Evolutionary conservation across 306 rosid species (phyloP).

Genomic region (Vigna reflexopilosa): DNA sequence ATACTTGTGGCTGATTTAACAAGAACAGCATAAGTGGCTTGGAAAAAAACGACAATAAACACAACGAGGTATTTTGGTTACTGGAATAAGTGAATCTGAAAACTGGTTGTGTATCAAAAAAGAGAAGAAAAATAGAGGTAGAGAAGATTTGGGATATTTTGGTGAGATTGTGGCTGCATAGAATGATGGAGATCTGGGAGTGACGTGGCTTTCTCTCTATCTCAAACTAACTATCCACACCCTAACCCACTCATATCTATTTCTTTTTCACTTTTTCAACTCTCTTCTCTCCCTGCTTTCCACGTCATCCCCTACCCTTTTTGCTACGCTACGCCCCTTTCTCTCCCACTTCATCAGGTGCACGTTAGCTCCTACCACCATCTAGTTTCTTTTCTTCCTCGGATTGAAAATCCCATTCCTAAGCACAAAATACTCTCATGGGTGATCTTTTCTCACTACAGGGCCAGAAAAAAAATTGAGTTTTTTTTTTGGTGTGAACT

Average conservation of each 20-base stretch:
- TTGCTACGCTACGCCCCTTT: not conserved
- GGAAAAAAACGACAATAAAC: too few species aligned
- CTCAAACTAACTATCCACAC: not conserved
- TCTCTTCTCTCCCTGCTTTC: not conserved
- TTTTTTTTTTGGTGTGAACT: not conserved
- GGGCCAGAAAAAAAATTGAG: not conserved
- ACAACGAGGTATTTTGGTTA: too few species aligned
- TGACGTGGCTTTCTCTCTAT: not conserved
- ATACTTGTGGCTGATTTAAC: too few species aligned
- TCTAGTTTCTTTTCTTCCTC: not conserved
- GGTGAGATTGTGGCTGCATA: not conserved
- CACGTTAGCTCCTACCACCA: not conserved
- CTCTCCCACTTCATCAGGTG: not conserved
- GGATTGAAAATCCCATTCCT: not conserved
- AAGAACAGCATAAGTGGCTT: too few species aligned
- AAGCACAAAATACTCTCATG: not conserved
- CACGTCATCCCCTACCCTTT: not conserved
- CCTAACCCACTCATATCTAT: not conserved
- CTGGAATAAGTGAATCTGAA: not conserved
- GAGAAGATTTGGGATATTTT: not conserved
- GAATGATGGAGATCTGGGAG: not conserved
- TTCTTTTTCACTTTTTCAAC: not conserved
- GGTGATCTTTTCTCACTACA: not conserved
- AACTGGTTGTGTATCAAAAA: not conserved
- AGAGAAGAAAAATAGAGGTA: too few species aligned